phyloP scores from a whole-genome alignment of 805 yeast species.

The Nakazawaea molendinolei region DNA sequence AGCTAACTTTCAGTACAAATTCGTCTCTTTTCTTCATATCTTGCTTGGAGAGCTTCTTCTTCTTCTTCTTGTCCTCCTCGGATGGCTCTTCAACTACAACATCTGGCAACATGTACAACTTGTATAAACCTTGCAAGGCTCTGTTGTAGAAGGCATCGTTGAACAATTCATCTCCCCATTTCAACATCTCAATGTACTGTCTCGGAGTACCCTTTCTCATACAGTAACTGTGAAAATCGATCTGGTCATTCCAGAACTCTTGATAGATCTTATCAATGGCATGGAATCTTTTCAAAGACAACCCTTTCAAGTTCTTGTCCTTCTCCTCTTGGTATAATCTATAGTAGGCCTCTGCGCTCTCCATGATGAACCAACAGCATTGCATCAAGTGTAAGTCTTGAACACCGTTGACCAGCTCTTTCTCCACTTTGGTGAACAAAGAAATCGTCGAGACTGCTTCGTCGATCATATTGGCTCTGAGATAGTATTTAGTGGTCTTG shows the following conservation, averaged over 20 bases:
- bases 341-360: constrained; percentile 75
- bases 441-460: constrained; percentile 71
- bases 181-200: constrained; percentile 66
- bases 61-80: constrained; percentile 22
- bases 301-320: constrained; percentile 46
- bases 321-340: constrained; percentile 43
- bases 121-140: constrained; percentile 58
- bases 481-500: constrained; percentile 74
- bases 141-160: constrained; percentile 67
- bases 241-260: constrained; percentile 75
- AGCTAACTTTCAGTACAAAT: constrained; percentile 36
- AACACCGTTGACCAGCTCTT: constrained; percentile 69
- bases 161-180: constrained; percentile 78
- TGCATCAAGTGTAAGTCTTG: constrained; percentile 85
- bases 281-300: constrained; percentile 73
- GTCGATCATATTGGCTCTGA: constrained; percentile 69
- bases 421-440: constrained; percentile 77
- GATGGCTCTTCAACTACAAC: constrained; percentile 24
- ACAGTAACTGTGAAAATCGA: constrained; percentile 91
- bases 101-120: constrained; percentile 43
- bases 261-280: constrained; percentile 63
- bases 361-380: constrained; percentile 82
- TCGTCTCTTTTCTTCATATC: constrained; percentile 49
- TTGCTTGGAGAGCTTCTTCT: constrained; percentile 52
- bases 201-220: constrained; percentile 87